Evolutionary conservation across 2,329 filamentous ascomycete genomes (phyloP).

Genomic region (Stemphylium lycopersici): DNA sequence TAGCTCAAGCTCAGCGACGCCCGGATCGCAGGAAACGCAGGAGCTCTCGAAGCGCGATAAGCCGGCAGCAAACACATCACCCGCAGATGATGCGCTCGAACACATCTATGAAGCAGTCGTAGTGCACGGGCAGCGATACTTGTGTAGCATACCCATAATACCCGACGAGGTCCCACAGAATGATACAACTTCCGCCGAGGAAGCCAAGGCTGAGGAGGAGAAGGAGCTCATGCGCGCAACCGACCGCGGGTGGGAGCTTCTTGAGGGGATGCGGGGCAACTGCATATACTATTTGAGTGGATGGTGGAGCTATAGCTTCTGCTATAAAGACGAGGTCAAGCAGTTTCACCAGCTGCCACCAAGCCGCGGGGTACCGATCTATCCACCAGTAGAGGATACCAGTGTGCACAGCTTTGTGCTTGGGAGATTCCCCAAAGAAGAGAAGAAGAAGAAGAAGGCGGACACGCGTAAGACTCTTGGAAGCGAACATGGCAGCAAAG

Average conservation of each 20-base stretch:
- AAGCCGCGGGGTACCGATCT: constrained; percentile 68
- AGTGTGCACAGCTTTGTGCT: constrained; percentile 77
- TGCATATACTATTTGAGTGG: constrained; percentile 86
- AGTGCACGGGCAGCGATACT: constrained; percentile 71
- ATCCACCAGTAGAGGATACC: constrained; percentile 78
- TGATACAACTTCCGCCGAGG: constrained; percentile 70
- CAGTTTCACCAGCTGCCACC: constrained; percentile 87
- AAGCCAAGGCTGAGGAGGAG: constrained; percentile 75
- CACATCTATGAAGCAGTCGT: constrained; percentile 74
- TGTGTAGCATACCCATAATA: constrained; percentile 83
- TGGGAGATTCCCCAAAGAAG: constrained; percentile 61
- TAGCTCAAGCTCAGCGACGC: constrained; percentile 34
- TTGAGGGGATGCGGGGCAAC: constrained; percentile 75
- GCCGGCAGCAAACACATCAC: constrained; percentile 16
- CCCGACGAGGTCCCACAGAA: constrained; percentile 59
- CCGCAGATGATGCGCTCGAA: constrained; percentile 36
- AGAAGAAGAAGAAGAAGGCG: constrained; percentile 27
- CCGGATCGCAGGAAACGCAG: constrained; percentile 44
- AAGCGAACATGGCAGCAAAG: constrained; percentile 38
- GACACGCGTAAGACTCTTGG: constrained; percentile 39
- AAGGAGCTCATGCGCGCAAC: constrained; percentile 80
- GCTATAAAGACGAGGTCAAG: constrained; percentile 83
- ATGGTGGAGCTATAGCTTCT: constrained; percentile 97
- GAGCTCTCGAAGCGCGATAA: constrained; percentile 44
- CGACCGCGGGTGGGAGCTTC: constrained; percentile 77